Conservation (phyloP, 257 asterid species). For the Solanum boliviense region DNA sequence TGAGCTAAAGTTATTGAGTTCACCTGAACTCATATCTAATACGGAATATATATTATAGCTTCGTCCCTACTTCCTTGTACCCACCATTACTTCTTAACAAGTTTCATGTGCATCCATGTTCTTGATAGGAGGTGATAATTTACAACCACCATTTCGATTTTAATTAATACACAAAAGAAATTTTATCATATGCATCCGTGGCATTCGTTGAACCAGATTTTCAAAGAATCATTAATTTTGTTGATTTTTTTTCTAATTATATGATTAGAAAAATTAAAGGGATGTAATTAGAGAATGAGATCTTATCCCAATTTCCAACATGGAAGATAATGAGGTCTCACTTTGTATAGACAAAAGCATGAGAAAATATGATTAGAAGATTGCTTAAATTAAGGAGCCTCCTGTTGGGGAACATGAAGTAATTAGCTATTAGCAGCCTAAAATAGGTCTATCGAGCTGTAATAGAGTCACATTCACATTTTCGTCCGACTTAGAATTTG, state of each 20-base stretch:
- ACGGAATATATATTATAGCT: not conserved
- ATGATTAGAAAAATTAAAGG: not conserved
- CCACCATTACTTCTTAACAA: not conserved
- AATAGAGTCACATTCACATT: not conserved
- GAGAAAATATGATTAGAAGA: not conserved
- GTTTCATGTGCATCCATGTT: not conserved
- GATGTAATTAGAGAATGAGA: not conserved
- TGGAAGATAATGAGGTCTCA: slow-evolving; percentile 5
- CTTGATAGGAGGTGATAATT: not conserved
- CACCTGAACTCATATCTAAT: not conserved
- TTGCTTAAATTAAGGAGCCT: not conserved
- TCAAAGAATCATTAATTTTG: not conserved
- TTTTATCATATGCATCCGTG: not conserved
- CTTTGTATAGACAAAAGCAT: not conserved
- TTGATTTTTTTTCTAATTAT: slow-evolving; percentile 3
- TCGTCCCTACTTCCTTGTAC: not conserved
- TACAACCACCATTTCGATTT: not conserved
- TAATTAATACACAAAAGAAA: not conserved
- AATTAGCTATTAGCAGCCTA: not conserved
- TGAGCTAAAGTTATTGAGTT: not conserved
- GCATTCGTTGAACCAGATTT: not conserved
- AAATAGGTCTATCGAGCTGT: not conserved
- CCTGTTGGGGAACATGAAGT: not conserved
- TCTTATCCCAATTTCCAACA: not conserved
- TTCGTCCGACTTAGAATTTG: not conserved